A percentile compares a stretch with the other conserved stretches of the same genome.
phyloP scores from a whole-genome alignment of 2,329 filamentous ascomycete species.

The Neopestalotiopsis sp. region DNA sequence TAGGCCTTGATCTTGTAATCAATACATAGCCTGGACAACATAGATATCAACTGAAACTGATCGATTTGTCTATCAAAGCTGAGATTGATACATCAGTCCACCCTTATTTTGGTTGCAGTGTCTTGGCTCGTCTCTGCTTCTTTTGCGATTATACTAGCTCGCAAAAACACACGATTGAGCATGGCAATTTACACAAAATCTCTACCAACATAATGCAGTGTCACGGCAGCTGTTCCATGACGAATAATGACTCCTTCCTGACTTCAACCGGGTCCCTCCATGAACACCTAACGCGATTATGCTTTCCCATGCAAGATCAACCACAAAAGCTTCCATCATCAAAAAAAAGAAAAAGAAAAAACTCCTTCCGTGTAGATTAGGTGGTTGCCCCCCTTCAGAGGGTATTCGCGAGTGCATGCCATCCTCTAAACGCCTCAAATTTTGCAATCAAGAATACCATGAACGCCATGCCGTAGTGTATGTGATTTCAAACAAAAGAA shows the following conservation, averaged over 20 bases:
- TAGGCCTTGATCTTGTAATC: background rate
- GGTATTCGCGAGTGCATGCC: slow-evolving; percentile 6
- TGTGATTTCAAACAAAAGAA: slow-evolving; percentile 11
- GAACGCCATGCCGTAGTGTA: slow-evolving; percentile 6
- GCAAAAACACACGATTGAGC: background rate
- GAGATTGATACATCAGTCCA: slow-evolving; percentile 8
- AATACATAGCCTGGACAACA: background rate
- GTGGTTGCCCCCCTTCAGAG: slow-evolving; percentile 1
- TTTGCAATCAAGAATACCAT: slow-evolving; percentile 7
- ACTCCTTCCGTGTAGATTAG: slow-evolving; percentile 15
- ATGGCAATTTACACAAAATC: background rate
- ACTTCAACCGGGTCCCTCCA: background rate
- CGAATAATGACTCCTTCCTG: background rate
- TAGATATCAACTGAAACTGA: background rate
- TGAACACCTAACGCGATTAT: slow-evolving; percentile 15
- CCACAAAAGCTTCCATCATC: slow-evolving; percentile 3
- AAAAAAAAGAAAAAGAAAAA: background rate
- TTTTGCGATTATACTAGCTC: background rate
- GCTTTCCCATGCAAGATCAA: slow-evolving; percentile 10
- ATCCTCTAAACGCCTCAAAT: slow-evolving; percentile 17
- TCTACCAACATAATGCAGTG: background rate
- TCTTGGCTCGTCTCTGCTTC: background rate
- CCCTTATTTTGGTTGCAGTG: background rate
- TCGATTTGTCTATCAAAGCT: background rate
- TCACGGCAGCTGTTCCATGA: background rate